phyloP scores from a whole-genome alignment of 116 monocot species.

The Cymodocea nodosa region DNA sequence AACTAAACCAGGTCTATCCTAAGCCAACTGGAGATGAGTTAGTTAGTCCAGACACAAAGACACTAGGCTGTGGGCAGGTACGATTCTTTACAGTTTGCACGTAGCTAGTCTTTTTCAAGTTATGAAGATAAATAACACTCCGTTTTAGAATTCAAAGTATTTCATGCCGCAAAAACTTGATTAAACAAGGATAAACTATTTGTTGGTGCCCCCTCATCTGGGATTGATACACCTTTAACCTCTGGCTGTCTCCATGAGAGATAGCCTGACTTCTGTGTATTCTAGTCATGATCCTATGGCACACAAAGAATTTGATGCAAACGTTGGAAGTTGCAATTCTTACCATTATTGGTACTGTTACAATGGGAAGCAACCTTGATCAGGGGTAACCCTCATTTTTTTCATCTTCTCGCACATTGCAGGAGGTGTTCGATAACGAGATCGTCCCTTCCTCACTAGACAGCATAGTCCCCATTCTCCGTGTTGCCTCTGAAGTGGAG shows the following conservation, averaged over 20 bases:
- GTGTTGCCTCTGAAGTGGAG: too few relatives aligned
- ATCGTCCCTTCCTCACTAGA: slow-evolving; percentile 81
- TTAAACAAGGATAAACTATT: slow-evolving; percentile 30
- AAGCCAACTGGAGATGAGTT: slow-evolving; percentile 89
- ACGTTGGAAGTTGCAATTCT: slow-evolving; percentile 78
- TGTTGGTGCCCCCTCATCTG: slow-evolving; percentile 34
- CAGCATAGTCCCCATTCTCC: too few relatives aligned
- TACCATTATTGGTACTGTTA: slow-evolving; percentile 92
- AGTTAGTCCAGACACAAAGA: too few relatives aligned
- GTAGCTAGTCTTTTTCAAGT: too few relatives aligned
- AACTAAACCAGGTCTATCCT: slow-evolving; percentile 50
- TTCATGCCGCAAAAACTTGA: not conserved
- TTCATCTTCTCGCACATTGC: slow-evolving; percentile 11
- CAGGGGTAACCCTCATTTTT: slow-evolving; percentile 56
- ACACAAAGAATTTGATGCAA: slow-evolving; percentile 9
- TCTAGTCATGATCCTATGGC: too few relatives aligned
- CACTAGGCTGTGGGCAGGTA: slow-evolving; percentile 74
- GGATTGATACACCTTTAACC: slow-evolving; percentile 67
- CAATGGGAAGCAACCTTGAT: slow-evolving; percentile 74
- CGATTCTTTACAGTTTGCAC: not conserved
- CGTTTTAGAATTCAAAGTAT: too few relatives aligned
- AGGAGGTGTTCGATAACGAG: slow-evolving; percentile 98
- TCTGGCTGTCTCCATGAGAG: slow-evolving; percentile 98
- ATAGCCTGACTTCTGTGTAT: not conserved
- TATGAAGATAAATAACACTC: not conserved